A percentile compares a stretch with the other conserved stretches of the same genome.
phyloP scores from a whole-genome alignment of 1,139 yeast genomes.

The Yamadazyma aaseri region DNA sequence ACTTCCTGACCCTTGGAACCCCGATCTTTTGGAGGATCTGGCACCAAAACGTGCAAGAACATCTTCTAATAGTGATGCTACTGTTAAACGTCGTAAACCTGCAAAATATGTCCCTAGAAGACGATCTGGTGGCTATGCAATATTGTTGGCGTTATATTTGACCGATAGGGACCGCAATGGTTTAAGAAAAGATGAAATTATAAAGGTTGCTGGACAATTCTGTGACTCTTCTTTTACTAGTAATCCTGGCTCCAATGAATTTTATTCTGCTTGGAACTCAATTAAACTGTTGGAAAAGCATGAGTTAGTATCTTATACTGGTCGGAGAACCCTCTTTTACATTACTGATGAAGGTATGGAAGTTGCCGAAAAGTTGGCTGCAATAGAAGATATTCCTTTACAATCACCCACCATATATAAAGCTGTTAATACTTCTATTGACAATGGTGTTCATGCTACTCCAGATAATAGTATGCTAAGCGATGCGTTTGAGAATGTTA shows the following conservation, averaged over 20 bases:
- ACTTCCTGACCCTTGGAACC: slow-evolving; percentile 38
- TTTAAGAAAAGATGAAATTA: slow-evolving; percentile 59
- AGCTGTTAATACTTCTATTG: slow-evolving; percentile 28
- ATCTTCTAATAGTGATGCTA: slow-evolving; percentile 7
- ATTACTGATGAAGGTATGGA: slow-evolving; percentile 73
- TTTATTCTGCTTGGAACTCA: slow-evolving; percentile 79
- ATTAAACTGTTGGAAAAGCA: slow-evolving; percentile 62
- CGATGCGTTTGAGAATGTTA: slow-evolving; percentile 9
- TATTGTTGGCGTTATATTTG: slow-evolving; percentile 61
- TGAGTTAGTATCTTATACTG: slow-evolving; percentile 57
- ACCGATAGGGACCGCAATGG: slow-evolving; percentile 52
- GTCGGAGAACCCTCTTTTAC: slow-evolving; percentile 59
- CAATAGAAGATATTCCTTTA: slow-evolving; percentile 36
- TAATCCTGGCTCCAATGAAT: slow-evolving; percentile 60
- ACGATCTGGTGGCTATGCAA: slow-evolving; percentile 86
- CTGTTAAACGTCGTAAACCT: slow-evolving; percentile 28
- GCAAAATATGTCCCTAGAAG: slow-evolving; percentile 65
- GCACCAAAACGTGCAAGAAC: slow-evolving; percentile 1
- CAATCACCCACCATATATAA: slow-evolving; percentile 24
- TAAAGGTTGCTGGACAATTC: slow-evolving; percentile 54
- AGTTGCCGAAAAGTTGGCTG: slow-evolving; percentile 58
- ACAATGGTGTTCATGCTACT: slow-evolving; percentile 32
- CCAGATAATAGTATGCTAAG: slow-evolving; percentile 18
- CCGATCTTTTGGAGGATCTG: slow-evolving; percentile 2
- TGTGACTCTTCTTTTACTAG: slow-evolving; percentile 66